These are phyloP conservation scores for Deinandra increscens DNA, from an alignment of 129 eudicot genomes.

Conservation along the genomic window DNA sequence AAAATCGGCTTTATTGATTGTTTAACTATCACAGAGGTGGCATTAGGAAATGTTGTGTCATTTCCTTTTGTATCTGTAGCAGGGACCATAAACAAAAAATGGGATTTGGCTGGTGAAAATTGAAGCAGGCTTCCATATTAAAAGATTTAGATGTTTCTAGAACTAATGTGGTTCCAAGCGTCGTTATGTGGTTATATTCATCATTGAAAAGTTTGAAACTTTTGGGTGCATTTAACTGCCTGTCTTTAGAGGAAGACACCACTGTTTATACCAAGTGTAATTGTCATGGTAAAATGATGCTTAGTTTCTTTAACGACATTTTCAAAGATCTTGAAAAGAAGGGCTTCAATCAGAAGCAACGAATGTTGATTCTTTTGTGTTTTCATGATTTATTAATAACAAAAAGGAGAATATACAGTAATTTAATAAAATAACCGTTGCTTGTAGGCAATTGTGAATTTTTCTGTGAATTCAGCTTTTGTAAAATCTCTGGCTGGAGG, in stretches of 20 bases:
- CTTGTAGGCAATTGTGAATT: constrained; percentile 81
- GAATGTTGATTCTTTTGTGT: constrained; percentile 48
- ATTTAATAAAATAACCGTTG: not conserved
- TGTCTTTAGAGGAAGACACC: constrained; percentile 57
- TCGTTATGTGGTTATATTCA: constrained; percentile 48
- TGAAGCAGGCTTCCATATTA: constrained; percentile 69
- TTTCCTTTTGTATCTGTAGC: constrained; percentile 81
- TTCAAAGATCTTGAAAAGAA: constrained; percentile 79
- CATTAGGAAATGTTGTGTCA: constrained; percentile 58
- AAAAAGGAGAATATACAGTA: not conserved
- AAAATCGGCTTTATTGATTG: constrained; percentile 87
- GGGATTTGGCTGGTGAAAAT: constrained; percentile 44
- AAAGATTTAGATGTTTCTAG: constrained; percentile 86
- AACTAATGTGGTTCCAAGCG: constrained; percentile 52
- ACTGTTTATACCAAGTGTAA: constrained; percentile 49
- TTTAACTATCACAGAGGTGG: constrained; percentile 52
- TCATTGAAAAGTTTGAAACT: constrained; percentile 54
- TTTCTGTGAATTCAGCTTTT: constrained; percentile 67
- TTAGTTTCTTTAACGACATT: too few species aligned
- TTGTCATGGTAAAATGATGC: too few species aligned
- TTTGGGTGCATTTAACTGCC: constrained; percentile 66
- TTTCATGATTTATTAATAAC: not conserved
- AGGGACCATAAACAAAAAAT: constrained; percentile 61
- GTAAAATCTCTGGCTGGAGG: constrained; percentile 83
- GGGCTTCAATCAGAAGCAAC: constrained; percentile 92